phyloP scores from a whole-genome alignment of 2,329 filamentous ascomycete genomes.

The Xylariaceae sp. region DNA sequence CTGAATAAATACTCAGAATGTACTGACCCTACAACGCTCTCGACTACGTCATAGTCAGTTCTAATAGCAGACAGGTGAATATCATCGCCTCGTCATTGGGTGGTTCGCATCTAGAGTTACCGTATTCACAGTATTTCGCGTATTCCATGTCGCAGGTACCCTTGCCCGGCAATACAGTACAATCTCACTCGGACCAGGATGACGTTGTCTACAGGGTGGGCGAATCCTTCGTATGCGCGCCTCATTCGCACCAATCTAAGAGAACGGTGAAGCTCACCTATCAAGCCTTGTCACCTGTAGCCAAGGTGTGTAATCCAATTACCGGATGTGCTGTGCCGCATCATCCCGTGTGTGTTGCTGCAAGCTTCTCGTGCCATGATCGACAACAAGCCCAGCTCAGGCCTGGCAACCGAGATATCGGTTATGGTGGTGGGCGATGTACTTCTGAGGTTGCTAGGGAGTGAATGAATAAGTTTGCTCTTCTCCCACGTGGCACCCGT shows the following conservation, averaged over 20 bases:
- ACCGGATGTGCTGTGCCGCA: slow-evolving; percentile 10
- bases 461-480: not conserved
- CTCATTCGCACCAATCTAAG: not conserved
- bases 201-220: not conserved
- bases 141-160: not conserved
- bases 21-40: not conserved
- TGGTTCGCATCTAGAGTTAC: not conserved
- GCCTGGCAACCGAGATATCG: slow-evolving; percentile 2
- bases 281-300: no score
- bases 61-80: not conserved
- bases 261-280: not conserved
- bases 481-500: not conserved
- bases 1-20: not conserved
- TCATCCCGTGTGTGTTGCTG: slow-evolving; percentile 10
- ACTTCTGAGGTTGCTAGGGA: not conserved
- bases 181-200: not conserved
- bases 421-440: not conserved
- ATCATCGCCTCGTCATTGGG: not conserved
- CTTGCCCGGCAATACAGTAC: not conserved
- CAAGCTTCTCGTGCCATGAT: slow-evolving; percentile 21
- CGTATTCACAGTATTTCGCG: not conserved
- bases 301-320: not conserved
- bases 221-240: not conserved
- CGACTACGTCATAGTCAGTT: not conserved
- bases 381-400: slow-evolving; percentile 10